Conservation (phyloP, 768 basidiomycete species). For the Collybiopsis confluens region DNA sequence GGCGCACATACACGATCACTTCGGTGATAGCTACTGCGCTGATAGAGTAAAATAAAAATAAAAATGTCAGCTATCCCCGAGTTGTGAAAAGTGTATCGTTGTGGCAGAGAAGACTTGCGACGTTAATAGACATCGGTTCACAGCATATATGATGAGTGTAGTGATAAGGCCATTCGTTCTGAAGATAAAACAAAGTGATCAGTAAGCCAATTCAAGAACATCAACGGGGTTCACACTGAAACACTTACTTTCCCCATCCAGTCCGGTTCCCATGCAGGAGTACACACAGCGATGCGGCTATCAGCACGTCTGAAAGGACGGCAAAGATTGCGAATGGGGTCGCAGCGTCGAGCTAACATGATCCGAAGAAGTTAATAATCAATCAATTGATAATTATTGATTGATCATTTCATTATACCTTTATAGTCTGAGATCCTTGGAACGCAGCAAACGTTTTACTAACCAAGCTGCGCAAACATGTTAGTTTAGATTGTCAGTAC, state of each 20-base stretch:
- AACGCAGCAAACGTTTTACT: conserved; percentile 29
- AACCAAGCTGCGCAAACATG: conserved; percentile 29
- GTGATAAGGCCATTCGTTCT: conserved; percentile 41
- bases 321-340: conserved; percentile 41
- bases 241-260: conserved; percentile 26
- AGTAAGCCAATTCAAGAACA: not conserved
- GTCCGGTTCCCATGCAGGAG: conserved; percentile 36
- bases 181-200: not conserved
- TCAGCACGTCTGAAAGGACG: conserved; percentile 41
- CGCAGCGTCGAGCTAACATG: conserved; percentile 36
- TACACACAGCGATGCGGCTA: conserved; percentile 38
- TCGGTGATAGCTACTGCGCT: conserved; percentile 34
- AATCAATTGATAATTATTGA: not conserved
- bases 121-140: conserved; percentile 46
- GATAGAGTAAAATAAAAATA: not conserved
- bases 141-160: conserved; percentile 42
- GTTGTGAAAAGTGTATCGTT: not conserved
- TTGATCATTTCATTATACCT: no score
- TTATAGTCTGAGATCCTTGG: conserved; percentile 23
- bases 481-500: not conserved
- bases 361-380: not conserved
- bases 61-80: not conserved
- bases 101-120: no score
- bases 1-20: conserved; percentile 24
- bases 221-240: not conserved